These are phyloP conservation scores for Climacium dendroides DNA, from an alignment of 225 moss, liverwort and hornwort species.

Conservation along the genomic window DNA sequence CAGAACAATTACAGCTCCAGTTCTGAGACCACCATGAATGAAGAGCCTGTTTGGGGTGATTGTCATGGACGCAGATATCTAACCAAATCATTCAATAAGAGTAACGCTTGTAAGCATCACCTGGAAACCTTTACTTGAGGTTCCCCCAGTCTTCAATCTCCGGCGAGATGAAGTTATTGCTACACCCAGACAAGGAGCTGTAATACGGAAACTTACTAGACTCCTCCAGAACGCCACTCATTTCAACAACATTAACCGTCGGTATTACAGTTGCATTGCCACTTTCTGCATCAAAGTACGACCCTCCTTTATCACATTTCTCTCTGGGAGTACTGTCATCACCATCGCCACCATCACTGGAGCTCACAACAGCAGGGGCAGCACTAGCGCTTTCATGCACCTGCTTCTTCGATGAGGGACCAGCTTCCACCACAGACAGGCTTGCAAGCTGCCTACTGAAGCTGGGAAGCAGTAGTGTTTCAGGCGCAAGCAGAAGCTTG, in stretches of 20 bases:
- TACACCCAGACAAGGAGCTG: neutral
- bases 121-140: neutral
- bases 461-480: neutral
- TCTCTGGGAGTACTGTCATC: neutral
- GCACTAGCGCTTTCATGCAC: neutral
- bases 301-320: neutral
- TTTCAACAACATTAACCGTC: neutral
- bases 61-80: neutral
- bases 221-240: neutral
- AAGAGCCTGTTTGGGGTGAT: neutral
- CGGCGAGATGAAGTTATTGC: constrained; percentile 5
- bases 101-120: neutral
- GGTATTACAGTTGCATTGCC: neutral
- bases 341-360: neutral
- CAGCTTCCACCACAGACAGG: constrained; percentile 1
- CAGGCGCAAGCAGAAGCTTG: constrained; percentile 8
- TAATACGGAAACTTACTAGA: neutral
- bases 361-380: neutral
- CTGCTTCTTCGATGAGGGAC: neutral
- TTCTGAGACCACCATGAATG: neutral
- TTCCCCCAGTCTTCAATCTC: constrained; percentile 42
- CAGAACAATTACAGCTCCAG: neutral
- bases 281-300: neutral
- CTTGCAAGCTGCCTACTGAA: neutral
- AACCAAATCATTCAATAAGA: neutral